Base-by-base conservation (phyloP, 495 filamentous ascomycete genomes). In the Halenospora varia region DNA sequence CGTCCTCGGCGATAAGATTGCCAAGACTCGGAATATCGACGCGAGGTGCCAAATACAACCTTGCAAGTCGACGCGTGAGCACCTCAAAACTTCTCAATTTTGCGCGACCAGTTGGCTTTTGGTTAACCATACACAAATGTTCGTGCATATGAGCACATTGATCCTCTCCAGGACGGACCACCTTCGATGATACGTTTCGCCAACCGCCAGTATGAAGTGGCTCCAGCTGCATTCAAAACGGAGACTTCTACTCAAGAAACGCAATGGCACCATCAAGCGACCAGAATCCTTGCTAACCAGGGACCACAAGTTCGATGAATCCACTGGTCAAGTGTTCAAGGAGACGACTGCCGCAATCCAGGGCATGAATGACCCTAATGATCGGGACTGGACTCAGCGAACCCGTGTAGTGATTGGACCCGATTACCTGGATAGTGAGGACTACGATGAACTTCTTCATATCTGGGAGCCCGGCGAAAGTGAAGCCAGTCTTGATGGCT, bases 301-400 rank as follows among this genome's bases (percentile, higher is more conserved):
- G n/a, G n/a, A 49, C 41, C 39, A 25, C 52, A 60, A 51, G 40
- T 62, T 48, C 50, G 63, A 66, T 51, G 41, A 57, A 22, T 22
- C 40, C 10, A 51, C 63, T 15, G 63, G 63, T 0, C 60, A 60
- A 39, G 44, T 62, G 2, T 66, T 51, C 25, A 51, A 25, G 3
- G 63, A 66, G 45, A 57, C 47, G 2, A 56, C 51, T 53, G 25
- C 45, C 18, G 23, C 60, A 6, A 46, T 60, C 18, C 47, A 45
- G 35, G 52, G 25, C 11, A 26, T 39, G 11, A 26, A 60, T 48
- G 59, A 66, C n/a, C n/a, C n/a, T 35, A 35, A 4, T 35, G 29
- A 35, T 53, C 39, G 24, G 20, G 17, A 54, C 8, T 66, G 63
- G 63, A 51, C 51, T 48, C 51, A 18, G 8, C 15, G 49, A 40